These are phyloP conservation scores for Oryza punctata DNA, from an alignment of 176 grass and related monocot species.

Conservation along the genomic window DNA sequence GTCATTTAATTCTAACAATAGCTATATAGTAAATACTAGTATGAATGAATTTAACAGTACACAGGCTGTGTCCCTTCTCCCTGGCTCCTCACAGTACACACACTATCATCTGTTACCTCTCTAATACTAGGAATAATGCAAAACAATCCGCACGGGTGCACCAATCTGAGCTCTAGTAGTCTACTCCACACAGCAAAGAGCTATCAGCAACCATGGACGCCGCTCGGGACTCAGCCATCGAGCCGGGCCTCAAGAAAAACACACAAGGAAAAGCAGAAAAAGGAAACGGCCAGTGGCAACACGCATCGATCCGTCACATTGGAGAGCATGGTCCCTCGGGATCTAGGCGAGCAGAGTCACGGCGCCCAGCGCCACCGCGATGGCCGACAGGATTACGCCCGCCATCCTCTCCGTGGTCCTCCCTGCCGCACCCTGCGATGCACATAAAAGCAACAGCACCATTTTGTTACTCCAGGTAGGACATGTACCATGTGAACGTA, in stretches of 20 bases:
- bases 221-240: no score
- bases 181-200: no score
- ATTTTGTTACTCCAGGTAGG: no score
- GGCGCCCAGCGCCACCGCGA: slow-evolving; percentile 17
- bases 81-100: no score
- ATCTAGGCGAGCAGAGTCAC: slow-evolving; percentile 36
- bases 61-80: neutral
- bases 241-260: neutral
- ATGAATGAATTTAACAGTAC: slow-evolving; percentile 29
- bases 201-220: no score
- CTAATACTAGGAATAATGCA: no score
- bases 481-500: no score
- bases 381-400: neutral
- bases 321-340: neutral
- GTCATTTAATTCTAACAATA: no score
- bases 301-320: neutral
- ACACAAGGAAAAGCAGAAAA: neutral
- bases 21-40: neutral
- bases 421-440: slow-evolving; percentile 20
- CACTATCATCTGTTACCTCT: no score
- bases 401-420: neutral
- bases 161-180: no score
- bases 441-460: neutral
- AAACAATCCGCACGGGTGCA: no score
- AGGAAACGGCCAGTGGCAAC: neutral